Base-by-base conservation (phyloP, 768 basidiomycete species). In the Lentinula edodes region DNA sequence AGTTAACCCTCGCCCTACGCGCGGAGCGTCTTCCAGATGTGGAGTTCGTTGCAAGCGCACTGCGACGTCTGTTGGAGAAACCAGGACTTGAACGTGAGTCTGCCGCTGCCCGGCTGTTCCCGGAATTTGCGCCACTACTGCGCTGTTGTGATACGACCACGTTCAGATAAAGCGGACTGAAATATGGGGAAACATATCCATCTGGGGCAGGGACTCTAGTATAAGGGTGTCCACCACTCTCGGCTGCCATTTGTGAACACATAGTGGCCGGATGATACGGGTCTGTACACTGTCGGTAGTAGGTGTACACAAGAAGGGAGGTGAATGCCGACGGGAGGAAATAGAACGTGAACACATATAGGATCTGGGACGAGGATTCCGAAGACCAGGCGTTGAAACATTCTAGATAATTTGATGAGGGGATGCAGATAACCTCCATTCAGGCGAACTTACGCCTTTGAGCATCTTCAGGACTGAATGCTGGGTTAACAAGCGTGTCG, bases 221-320 rank as follows among this genome's bases (percentile, higher is more conserved):
- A 35, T 60, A 60, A 34, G 57, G 57, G 34, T 52, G 48, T 41
- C 51, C 52, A 28, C 59, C 59, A 36, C 50, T 52, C 2, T 4
- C 20, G 7, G 59, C 35, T 15, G 20, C 45, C 48, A 52, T 60
- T 42, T 60, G 59, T 7, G 59, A 52, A 10, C 51, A 20, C 7
- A 78, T 67, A 59, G 69, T 69, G 38, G 75, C 79, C n/a, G 71
- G 59, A 68, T 78, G 79, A 3, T 65, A 62, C 2, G 73, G 73
- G 65, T 78, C 73, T 28, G 66, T 74, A 20, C 73, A 73, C 62
- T 78, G 79, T 28, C 73, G 71, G 64, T 77, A 76, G 69, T 78
- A 77, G 38, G 69, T 72, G 65, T 75, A 74, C 13, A 73, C 76
- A 61, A 78, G 58, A 63, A 74, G 43, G 66, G 74, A 75, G 66